Conservation (phyloP, 2,329 filamentous ascomycete genomes). For the Colletotrichum sp. region DNA sequence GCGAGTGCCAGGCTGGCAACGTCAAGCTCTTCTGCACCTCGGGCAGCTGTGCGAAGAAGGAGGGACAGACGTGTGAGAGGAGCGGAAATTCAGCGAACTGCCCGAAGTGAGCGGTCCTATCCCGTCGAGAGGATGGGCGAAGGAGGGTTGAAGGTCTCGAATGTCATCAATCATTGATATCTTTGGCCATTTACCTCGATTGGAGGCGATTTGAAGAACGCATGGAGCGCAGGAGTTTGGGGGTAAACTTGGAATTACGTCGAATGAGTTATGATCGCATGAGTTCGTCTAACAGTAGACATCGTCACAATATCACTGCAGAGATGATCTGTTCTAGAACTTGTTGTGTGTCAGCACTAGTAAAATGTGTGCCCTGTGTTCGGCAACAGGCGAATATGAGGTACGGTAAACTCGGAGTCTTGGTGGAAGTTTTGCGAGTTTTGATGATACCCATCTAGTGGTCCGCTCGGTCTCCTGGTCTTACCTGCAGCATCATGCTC, state of each 20-base stretch:
- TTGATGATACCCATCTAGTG: not conserved
- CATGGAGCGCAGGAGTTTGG: not conserved
- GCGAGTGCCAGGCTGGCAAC: not conserved
- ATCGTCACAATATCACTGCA: not conserved
- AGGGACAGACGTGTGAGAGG: not conserved
- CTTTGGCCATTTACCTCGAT: not conserved
- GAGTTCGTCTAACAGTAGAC: not conserved
- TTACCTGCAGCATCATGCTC: not conserved
- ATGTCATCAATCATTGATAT: not conserved
- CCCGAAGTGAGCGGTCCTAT: not conserved
- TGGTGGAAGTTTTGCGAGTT: not conserved
- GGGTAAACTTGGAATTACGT: not conserved
- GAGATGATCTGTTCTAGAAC: not conserved
- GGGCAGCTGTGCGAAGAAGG: not conserved
- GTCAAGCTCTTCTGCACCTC: not conserved
- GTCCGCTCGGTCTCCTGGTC: not conserved
- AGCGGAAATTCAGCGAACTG: not conserved
- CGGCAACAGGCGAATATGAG: not conserved
- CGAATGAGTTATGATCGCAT: not conserved
- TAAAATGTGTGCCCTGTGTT: fast-evolving
- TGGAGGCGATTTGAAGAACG: not conserved
- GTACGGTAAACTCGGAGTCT: not conserved
- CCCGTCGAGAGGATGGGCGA: not conserved
- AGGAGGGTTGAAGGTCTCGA: not conserved
- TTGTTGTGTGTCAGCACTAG: not conserved